Evolutionary conservation across 805 yeast genomes (phyloP).

Genomic region (Lipomyces mesembrius): DNA sequence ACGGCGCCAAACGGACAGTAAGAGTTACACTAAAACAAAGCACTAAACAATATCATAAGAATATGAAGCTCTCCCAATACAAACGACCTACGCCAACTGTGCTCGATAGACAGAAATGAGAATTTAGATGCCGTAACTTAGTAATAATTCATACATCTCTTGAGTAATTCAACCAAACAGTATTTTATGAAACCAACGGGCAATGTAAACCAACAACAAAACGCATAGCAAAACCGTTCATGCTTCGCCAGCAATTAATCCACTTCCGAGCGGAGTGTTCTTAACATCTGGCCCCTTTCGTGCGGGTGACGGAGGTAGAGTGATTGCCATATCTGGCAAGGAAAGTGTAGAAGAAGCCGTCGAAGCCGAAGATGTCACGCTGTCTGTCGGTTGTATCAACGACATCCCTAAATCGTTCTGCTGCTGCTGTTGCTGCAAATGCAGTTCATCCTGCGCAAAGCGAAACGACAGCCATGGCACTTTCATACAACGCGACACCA

Average conservation of each 20-base stretch:
- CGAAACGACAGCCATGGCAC: conserved; percentile 31
- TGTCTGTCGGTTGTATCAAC: background rate
- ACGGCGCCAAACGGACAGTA: background rate
- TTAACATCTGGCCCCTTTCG: conserved; percentile 1
- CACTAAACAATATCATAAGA: background rate
- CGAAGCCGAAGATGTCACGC: background rate
- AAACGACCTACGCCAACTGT: background rate
- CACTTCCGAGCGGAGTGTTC: background rate
- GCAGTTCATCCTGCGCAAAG: conserved; percentile 3
- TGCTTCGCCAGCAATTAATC: background rate
- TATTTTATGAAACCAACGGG: background rate
- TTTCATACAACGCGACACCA: conserved; percentile 31
- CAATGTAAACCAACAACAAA: background rate
- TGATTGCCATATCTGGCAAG: conserved; percentile 3
- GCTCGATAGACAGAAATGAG: background rate
- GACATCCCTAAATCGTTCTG: background rate
- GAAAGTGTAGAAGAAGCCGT: conserved; percentile 1
- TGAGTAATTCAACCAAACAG: background rate
- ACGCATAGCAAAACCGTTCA: background rate
- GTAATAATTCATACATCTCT: background rate
- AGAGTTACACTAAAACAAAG: background rate
- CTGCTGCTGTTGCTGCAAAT: background rate
- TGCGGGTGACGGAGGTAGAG: background rate
- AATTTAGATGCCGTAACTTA: background rate
- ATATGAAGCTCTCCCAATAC: background rate